These are phyloP conservation scores for Lachnellula subtilissima DNA, from an alignment of 2,329 filamentous ascomycete species.

Conservation along the genomic window DNA sequence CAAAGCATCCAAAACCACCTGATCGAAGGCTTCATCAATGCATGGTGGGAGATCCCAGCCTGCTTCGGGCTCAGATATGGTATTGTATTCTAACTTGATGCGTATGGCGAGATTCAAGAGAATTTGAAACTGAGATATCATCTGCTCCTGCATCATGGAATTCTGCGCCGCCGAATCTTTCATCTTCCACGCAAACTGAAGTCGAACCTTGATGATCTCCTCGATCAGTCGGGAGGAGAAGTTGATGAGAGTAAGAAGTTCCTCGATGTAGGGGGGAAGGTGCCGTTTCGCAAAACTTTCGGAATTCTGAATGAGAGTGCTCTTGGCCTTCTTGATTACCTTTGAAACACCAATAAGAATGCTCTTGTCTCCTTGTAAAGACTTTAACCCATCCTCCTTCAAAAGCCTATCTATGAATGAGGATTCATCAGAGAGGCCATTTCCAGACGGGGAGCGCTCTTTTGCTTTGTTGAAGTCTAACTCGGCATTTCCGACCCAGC, in stretches of 20 bases:
- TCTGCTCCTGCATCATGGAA: constrained; percentile 91
- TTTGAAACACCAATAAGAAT: constrained; percentile 79
- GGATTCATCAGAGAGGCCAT: constrained; percentile 79
- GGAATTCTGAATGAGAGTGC: constrained; percentile 81
- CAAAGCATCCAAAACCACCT: constrained; percentile 83
- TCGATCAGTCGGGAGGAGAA: constrained; percentile 94
- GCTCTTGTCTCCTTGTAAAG: constrained; percentile 79
- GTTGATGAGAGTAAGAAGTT: constrained; percentile 91
- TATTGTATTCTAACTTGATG: constrained; percentile 84
- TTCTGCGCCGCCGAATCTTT: constrained; percentile 92
- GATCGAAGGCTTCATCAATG: constrained; percentile 94
- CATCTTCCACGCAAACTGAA: constrained; percentile 91
- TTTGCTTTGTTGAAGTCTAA: constrained; percentile 81
- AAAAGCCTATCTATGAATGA: constrained; percentile 92
- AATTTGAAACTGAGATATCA: constrained; percentile 95
- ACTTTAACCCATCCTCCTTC: constrained; percentile 93
- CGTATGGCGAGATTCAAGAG: constrained; percentile 84
- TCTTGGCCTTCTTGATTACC: constrained; percentile 91
- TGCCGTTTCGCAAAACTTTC: constrained; percentile 82
- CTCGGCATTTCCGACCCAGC: constrained; percentile 95
- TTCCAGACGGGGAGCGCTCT: constrained; percentile 60
- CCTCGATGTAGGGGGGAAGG: constrained; percentile 92
- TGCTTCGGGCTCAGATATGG: constrained; percentile 78
- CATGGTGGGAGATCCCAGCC: constrained; percentile 95
- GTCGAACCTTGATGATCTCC: constrained; percentile 88